Percentiles rank a stretch among this genome's conserved stretches.
Evolutionary conservation across 1,284 basidiomycete genomes (phyloP).

Genomic region (Gomphus bonarii): DNA sequence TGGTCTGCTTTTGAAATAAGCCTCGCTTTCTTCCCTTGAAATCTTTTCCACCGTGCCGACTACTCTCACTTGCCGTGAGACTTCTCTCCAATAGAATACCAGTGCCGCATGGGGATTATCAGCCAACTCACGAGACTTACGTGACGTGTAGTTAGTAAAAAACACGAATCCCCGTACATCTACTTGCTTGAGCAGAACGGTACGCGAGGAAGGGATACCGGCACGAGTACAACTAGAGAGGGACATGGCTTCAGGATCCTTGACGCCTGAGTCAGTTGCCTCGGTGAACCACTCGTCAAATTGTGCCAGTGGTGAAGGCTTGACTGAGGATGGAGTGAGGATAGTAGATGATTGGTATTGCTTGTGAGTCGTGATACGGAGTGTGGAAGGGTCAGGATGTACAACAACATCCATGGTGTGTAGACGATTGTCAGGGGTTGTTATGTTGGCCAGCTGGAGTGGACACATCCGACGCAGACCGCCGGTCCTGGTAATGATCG

Average conservation of each 20-base stretch:
- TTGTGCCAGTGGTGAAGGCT: constrained; percentile 65
- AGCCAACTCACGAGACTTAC: constrained; percentile 78
- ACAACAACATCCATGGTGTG: constrained; percentile 15
- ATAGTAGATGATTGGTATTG: constrained; percentile 65
- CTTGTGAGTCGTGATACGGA: constrained; percentile 60
- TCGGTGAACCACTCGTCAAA: constrained; percentile 80
- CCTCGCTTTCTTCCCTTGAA: constrained; percentile 57
- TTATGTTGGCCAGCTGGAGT: neutral
- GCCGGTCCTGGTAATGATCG: neutral
- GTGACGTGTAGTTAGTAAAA: constrained; percentile 92
- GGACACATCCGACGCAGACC: neutral
- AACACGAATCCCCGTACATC: constrained; percentile 86
- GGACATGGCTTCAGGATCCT: constrained; percentile 83
- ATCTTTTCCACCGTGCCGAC: constrained; percentile 81
- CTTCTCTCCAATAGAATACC: constrained; percentile 88
- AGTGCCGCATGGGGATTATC: constrained; percentile 74
- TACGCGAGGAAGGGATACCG: constrained; percentile 77
- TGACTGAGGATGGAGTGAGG: constrained; percentile 47
- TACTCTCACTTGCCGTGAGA: constrained; percentile 75
- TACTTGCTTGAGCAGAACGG: constrained; percentile 88
- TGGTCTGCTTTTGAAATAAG: constrained; percentile 81
- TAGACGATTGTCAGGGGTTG: neutral
- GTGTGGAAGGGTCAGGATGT: constrained; percentile 19
- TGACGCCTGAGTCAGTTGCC: constrained; percentile 46
- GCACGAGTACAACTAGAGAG: constrained; percentile 66